Conservation (phyloP, 129 eudicot genomes). For the Lactuca saligna region DNA sequence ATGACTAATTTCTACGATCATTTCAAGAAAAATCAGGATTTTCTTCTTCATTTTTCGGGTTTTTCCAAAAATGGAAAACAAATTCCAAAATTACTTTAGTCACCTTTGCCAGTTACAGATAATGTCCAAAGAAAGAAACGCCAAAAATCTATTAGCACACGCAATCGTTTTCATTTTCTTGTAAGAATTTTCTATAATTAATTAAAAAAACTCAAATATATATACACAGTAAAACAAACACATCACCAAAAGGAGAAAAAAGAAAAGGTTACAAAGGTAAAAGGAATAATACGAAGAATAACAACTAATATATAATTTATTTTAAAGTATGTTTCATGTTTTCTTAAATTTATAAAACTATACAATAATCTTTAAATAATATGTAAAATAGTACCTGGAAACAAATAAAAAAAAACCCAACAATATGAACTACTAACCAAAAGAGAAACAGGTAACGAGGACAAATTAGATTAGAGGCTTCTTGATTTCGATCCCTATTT, state of each 20-base stretch:
- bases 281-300: conserved; percentile 23
- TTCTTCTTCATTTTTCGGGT: not conserved
- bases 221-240: not conserved
- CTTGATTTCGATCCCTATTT: conserved; percentile 4
- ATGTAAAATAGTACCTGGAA: not conserved
- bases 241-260: conserved; percentile 15
- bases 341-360: not conserved
- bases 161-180: not conserved
- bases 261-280: conserved; percentile 26
- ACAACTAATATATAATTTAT: not conserved
- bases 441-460: conserved; percentile 25
- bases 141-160: not conserved
- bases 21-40: not conserved
- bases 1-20: not conserved
- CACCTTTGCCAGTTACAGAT: not conserved
- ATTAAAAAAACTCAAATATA: not conserved
- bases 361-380: not conserved
- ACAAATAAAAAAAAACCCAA: conserved; percentile 9
- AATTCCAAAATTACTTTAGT: not conserved
- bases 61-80: conserved; percentile 2
- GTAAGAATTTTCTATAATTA: not conserved
- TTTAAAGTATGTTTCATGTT: not conserved
- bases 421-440: conserved; percentile 21
- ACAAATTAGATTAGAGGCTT: conserved; percentile 17
- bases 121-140: not conserved